These are phyloP conservation scores for Umbelopsis ramanniana DNA, from an alignment of 192 early-diverging fungal genomes.

Conservation along the genomic window DNA sequence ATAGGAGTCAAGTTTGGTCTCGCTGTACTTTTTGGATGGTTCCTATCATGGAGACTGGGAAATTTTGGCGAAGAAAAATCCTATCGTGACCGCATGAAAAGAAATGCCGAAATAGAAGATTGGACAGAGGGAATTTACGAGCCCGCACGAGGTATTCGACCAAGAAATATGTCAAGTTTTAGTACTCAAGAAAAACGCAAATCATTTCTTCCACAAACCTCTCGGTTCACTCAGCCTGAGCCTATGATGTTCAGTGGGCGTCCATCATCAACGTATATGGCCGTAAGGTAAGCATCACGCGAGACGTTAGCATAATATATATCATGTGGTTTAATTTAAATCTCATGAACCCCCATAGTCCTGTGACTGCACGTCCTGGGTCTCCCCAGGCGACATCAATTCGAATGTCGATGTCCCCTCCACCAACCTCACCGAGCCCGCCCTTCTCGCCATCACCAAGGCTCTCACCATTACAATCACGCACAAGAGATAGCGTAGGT, in stretches of 20 bases:
- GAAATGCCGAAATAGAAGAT: conserved; percentile 66
- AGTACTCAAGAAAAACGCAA: conserved; percentile 26
- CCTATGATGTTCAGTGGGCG: background rate
- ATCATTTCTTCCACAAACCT: conserved; percentile 38
- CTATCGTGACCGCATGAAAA: conserved; percentile 64
- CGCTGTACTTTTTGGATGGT: conserved; percentile 83
- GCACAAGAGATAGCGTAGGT: conserved; percentile 7
- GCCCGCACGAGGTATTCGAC: conserved; percentile 30
- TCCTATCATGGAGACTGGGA: conserved; percentile 77
- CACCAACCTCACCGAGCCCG: background rate
- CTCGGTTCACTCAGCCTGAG: conserved; percentile 40
- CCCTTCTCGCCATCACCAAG: conserved; percentile 11
- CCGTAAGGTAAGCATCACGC: background rate
- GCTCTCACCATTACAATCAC: background rate
- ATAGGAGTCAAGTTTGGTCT: conserved; percentile 75
- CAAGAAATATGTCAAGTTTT: conserved; percentile 2
- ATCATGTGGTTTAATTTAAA: background rate
- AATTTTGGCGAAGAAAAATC: conserved; percentile 63
- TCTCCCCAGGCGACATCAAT: background rate
- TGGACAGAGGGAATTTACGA: conserved; percentile 74
- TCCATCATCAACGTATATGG: background rate
- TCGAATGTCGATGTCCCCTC: background rate
- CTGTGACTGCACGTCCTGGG: background rate
- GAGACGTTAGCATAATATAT: background rate
- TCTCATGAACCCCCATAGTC: background rate